These are phyloP conservation scores for Pyrenophora graminea DNA, from an alignment of 2,329 filamentous ascomycete species.

Conservation along the genomic window DNA sequence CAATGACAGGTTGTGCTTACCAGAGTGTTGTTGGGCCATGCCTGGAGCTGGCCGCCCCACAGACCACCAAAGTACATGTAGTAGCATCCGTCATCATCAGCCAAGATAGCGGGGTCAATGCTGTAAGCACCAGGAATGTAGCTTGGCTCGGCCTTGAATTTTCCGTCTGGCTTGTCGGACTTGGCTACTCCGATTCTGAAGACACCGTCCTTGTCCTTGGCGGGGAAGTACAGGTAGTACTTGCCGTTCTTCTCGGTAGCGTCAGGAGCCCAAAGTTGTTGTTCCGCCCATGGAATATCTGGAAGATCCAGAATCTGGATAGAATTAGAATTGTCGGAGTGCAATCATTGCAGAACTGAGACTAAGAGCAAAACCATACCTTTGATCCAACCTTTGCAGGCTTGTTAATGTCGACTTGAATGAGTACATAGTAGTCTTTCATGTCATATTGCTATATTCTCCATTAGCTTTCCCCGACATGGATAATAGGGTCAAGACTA, in stretches of 20 bases:
- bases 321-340: not conserved
- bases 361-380: conserved; percentile 38
- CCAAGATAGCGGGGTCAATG: conserved; percentile 75
- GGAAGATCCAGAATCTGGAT: conserved; percentile 4
- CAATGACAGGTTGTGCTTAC: conserved; percentile 44
- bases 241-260: conserved; percentile 67
- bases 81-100: conserved; percentile 63
- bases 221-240: conserved; percentile 77
- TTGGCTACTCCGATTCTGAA: conserved; percentile 76
- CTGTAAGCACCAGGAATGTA: conserved; percentile 70
- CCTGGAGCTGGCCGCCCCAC: conserved; percentile 79
- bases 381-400: conserved; percentile 72
- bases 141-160: conserved; percentile 66
- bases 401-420: conserved; percentile 57
- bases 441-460: conserved; percentile 71
- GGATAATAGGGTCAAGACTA: not conserved
- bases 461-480: not conserved
- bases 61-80: conserved; percentile 77
- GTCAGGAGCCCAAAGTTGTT: conserved; percentile 80
- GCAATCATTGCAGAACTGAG: too few relatives aligned
- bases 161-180: conserved; percentile 65
- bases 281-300: conserved; percentile 73
- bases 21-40: conserved; percentile 66
- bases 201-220: conserved; percentile 67
- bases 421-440: conserved; percentile 79